These are phyloP conservation scores for Celoporthe dispersa DNA, from an alignment of 2,329 filamentous ascomycete genomes.

Conservation along the genomic window DNA sequence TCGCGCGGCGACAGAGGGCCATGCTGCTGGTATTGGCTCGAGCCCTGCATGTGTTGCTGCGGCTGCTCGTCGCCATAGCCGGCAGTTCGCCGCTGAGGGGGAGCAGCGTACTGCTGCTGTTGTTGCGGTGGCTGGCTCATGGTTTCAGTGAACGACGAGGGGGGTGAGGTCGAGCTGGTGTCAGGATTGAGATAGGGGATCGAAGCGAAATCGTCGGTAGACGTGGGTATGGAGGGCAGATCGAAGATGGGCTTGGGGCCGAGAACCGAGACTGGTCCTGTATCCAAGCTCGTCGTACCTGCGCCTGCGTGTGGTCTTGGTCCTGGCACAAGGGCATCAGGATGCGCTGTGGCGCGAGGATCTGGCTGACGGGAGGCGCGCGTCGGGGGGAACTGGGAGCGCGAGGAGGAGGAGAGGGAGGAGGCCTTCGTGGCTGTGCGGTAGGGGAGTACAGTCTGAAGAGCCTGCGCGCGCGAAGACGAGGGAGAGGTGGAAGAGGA, in stretches of 20 bases:
- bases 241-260: conserved; percentile 24
- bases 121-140: conserved; percentile 46
- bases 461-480: neutral
- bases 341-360: conserved; percentile 11
- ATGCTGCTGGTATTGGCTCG: conserved; percentile 48
- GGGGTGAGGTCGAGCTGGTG: conserved; percentile 7
- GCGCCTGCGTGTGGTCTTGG: conserved; percentile 13
- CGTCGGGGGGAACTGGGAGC: conserved; percentile 1
- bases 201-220: conserved; percentile 29
- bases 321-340: conserved; percentile 19
- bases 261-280: conserved; percentile 8
- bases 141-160: conserved; percentile 23
- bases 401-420: conserved; percentile 8
- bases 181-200: conserved; percentile 25
- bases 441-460: neutral
- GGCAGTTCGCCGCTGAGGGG: conserved; percentile 43
- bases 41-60: conserved; percentile 59
- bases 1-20: conserved; percentile 53
- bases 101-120: conserved; percentile 38
- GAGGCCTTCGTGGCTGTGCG: neutral
- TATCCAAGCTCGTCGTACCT: conserved; percentile 14
- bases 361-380: conserved; percentile 14
- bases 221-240: conserved; percentile 30
- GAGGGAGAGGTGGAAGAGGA: neutral
- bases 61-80: conserved; percentile 50